These are phyloP conservation scores for Delitschia confertaspora DNA, from an alignment of 495 filamentous ascomycete species.

Conservation along the genomic window DNA sequence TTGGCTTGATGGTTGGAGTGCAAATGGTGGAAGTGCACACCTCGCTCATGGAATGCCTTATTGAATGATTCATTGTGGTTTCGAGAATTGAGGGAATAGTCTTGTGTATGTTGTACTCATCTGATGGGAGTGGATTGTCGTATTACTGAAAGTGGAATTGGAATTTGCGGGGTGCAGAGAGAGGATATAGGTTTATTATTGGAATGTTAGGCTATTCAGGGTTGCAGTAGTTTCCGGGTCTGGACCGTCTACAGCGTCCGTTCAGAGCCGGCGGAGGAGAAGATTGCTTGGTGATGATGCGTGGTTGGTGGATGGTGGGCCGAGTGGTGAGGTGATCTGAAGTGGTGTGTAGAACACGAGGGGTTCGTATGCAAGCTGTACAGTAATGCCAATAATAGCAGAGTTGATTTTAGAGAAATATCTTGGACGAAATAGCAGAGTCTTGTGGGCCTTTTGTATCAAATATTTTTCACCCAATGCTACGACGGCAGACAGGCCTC, in stretches of 20 bases:
- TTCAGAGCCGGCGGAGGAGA: not conserved
- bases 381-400: not conserved
- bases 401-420: not conserved
- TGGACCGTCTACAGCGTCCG: not conserved
- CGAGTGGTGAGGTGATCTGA: slow-evolving; percentile 18
- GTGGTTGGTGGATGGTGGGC: slow-evolving; percentile 10
- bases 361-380: slow-evolving; percentile 4
- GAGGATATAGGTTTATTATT: not conserved
- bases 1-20: not conserved
- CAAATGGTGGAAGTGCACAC: slow-evolving; percentile 7
- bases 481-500: too few species aligned
- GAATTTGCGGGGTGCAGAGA: slow-evolving; percentile 1
- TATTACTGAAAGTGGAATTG: too few species aligned
- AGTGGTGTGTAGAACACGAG: not conserved
- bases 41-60: slow-evolving; percentile 1
- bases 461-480: too few species aligned
- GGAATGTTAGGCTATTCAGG: too few species aligned
- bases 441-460: slow-evolving; percentile 5
- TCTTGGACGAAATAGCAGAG: not conserved
- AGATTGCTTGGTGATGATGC: not conserved
- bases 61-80: slow-evolving; percentile 4
- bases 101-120: too few species aligned
- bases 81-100: too few species aligned
- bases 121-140: too few species aligned
- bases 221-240: not conserved